phyloP scores from a whole-genome alignment of 2,329 filamentous ascomycete genomes.

The Atkinsonella texensis region DNA sequence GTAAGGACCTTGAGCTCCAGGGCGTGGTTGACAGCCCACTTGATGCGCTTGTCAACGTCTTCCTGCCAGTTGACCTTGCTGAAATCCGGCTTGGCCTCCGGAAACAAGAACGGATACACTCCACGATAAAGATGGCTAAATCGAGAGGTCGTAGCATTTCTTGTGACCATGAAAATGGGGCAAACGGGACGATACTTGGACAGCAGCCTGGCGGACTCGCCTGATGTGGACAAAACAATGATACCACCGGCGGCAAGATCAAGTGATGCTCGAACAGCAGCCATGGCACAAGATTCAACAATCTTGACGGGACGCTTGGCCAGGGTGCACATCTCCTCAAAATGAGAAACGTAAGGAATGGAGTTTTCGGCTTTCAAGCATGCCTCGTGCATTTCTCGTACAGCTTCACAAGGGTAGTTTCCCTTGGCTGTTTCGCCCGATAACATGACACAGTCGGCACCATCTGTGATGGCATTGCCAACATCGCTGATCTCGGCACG shows the following conservation, averaged over 20 bases:
- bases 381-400: constrained; percentile 96
- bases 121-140: constrained; percentile 95
- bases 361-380: constrained; percentile 94
- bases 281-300: constrained; percentile 92
- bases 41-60: constrained; percentile 93
- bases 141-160: constrained; percentile 70
- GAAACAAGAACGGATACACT: constrained; percentile 95
- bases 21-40: constrained; percentile 87
- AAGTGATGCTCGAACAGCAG: constrained; percentile 86
- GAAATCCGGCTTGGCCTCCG: constrained; percentile 91
- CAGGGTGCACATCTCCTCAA: constrained; percentile 84
- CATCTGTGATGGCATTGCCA: constrained; percentile 94
- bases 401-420: constrained; percentile 81
- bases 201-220: constrained; percentile 84
- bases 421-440: constrained; percentile 99
- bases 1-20: constrained; percentile 68
- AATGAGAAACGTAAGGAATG: constrained; percentile 92
- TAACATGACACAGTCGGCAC: constrained; percentile 98
- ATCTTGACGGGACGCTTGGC: constrained; percentile 75
- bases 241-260: constrained; percentile 96
- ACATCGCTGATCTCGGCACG: constrained; percentile 98
- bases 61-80: constrained; percentile 91
- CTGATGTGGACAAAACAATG: constrained; percentile 89
- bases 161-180: constrained; percentile 98
- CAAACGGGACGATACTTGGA: constrained; percentile 98